A percentile compares a stretch with the other conserved stretches of the same genome.
Conservation (phyloP, 2,329 filamentous ascomycete species). For the Blastomyces silverae region DNA sequence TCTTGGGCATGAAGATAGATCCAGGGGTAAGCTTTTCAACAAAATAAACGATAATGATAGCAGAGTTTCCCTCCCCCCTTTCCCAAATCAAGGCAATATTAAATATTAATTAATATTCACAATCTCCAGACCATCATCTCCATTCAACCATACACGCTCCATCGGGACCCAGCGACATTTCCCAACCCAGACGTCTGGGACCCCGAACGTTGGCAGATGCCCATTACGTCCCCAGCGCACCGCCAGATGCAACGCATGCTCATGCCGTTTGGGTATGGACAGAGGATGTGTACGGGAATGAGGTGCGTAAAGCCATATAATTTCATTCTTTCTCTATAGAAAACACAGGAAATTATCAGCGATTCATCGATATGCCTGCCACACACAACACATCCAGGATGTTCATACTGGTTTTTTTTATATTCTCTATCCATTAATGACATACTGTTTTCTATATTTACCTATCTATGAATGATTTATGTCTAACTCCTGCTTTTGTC, state of each 20-base stretch:
- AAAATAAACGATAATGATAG: neutral
- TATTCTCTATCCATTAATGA: no score
- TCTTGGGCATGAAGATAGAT: constrained; percentile 20
- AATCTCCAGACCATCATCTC: constrained; percentile 19
- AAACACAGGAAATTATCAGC: no score
- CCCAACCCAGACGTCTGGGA: constrained; percentile 48
- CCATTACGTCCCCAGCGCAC: constrained; percentile 44
- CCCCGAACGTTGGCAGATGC: constrained; percentile 51
- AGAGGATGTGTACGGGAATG: constrained; percentile 35
- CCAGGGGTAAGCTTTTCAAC: constrained; percentile 17
- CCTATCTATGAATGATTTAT: neutral
- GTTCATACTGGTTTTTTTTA: no score
- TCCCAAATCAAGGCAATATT: neutral
- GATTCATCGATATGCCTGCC: neutral
- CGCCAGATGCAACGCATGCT: constrained; percentile 50
- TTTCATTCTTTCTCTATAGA: neutral
- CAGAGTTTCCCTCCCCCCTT: neutral
- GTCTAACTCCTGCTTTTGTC: neutral
- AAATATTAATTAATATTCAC: neutral
- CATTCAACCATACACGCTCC: constrained; percentile 35
- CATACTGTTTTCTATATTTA: neutral
- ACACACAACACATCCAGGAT: no score
- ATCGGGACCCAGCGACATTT: constrained; percentile 47
- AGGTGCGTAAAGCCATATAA: constrained; percentile 20
- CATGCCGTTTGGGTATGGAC: constrained; percentile 51